Percentiles rank a stretch among this genome's conserved stretches.
Evolutionary conservation across 2,329 filamentous ascomycete genomes (phyloP).

Genomic region (Amylocarpus encephaloides): DNA sequence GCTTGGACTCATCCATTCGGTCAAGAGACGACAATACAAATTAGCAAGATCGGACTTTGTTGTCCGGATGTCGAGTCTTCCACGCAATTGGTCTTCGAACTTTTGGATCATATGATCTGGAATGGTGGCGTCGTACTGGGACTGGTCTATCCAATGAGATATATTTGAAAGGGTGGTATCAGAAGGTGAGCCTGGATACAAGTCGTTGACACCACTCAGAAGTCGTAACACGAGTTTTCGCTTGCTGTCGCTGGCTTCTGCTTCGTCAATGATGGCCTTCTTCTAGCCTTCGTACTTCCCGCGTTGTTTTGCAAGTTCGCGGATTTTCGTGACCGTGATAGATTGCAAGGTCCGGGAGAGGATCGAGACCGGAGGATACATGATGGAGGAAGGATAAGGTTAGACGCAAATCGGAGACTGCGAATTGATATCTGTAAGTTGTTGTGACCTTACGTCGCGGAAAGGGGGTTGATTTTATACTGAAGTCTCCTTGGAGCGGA

Average conservation of each 20-base stretch:
- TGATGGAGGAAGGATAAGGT: not conserved
- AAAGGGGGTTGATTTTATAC: too few species aligned
- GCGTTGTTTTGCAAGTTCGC: constrained; percentile 13
- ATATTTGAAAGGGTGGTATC: constrained; percentile 10
- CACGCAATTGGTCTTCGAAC: constrained; percentile 38
- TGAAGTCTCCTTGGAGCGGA: too few species aligned
- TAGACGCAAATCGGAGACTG: too few species aligned
- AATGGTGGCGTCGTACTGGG: constrained; percentile 9
- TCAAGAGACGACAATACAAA: constrained; percentile 47
- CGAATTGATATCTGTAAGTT: too few species aligned
- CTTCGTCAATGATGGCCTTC: constrained; percentile 3
- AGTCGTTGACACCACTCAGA: constrained; percentile 9
- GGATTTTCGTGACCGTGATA: constrained; percentile 16
- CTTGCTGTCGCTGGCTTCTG: not conserved
- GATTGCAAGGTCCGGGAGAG: constrained; percentile 14
- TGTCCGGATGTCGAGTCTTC: constrained; percentile 40
- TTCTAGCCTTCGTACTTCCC: constrained; percentile 10
- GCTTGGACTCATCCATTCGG: constrained; percentile 36
- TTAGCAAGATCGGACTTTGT: constrained; percentile 46
- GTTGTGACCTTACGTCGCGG: too few species aligned
- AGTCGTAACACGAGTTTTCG: constrained; percentile 3
- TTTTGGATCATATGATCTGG: constrained; percentile 2
- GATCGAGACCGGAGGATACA: constrained; percentile 11
- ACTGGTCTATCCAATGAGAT: constrained; percentile 13
- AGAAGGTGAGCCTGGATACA: constrained; percentile 1